Percentiles rank a stretch among this genome's conserved stretches.
Conservation (phyloP, 129 eudicot species). For the Apium graveolens region DNA sequence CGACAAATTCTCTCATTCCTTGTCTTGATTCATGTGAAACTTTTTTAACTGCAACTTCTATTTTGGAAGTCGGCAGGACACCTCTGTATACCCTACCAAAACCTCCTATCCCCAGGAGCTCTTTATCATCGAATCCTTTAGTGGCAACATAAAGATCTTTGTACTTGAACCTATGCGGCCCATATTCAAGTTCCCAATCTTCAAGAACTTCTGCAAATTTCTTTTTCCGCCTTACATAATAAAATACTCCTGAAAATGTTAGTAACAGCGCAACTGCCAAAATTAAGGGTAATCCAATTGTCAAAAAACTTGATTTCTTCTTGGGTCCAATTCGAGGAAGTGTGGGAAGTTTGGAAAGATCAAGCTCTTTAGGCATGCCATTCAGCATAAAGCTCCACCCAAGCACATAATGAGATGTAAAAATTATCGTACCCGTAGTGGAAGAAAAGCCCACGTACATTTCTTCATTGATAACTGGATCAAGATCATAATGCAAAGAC, state of each 20-base stretch:
- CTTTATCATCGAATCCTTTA: conserved; percentile 42
- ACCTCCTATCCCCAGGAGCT: conserved; percentile 47
- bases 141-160: conserved; percentile 45
- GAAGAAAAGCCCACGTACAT: conserved; percentile 32
- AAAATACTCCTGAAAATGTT: background rate
- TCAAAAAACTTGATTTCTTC: background rate
- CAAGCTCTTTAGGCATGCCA: conserved; percentile 10
- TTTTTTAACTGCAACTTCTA: conserved; percentile 45
- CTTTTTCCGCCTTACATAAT: conserved; percentile 17
- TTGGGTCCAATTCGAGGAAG: conserved; percentile 12
- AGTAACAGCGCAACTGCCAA: background rate
- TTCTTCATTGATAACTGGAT: conserved; percentile 6
- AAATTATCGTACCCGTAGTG: background rate
- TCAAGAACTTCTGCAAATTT: conserved; percentile 25
- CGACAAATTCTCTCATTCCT: conserved; percentile 47
- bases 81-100: conserved; percentile 62
- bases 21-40: conserved; percentile 50
- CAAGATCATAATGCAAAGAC: conserved; percentile 16
- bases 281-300: conserved; percentile 3
- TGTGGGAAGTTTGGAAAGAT: conserved; percentile 20
- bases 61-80: conserved; percentile 16
- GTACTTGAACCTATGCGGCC: conserved; percentile 41
- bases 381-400: conserved; percentile 27
- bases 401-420: conserved; percentile 17
- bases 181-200: conserved; percentile 34